These are phyloP conservation scores for Penicillium samsonianum DNA, from an alignment of 495 filamentous ascomycete genomes.

Conservation along the genomic window DNA sequence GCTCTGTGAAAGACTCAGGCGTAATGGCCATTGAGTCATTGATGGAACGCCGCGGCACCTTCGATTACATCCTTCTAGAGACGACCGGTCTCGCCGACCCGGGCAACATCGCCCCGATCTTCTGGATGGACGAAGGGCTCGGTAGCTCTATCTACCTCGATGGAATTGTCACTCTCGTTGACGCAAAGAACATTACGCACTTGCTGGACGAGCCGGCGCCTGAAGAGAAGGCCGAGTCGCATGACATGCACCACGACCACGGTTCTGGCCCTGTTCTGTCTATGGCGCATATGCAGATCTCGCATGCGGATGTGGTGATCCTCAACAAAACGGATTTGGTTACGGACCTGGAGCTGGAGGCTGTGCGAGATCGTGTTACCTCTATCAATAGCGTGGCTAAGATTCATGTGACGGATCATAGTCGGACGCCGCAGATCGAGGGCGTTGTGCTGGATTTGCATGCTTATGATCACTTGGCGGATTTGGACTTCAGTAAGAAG, in stretches of 20 bases:
- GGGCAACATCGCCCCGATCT: conserved; percentile 91
- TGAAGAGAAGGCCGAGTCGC: conserved; percentile 49
- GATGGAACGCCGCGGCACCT: conserved; percentile 91
- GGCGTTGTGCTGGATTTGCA: conserved; percentile 86
- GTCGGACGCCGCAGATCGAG: conserved; percentile 76
- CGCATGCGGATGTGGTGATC: conserved; percentile 93
- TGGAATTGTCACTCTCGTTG: conserved; percentile 93
- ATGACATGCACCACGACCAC: conserved; percentile 52
- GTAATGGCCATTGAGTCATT: conserved; percentile 92
- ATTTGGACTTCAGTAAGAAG: conserved; percentile 62
- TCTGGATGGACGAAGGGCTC: conserved; percentile 95
- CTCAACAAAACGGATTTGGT: conserved; percentile 95
- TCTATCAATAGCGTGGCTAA: conserved; percentile 90
- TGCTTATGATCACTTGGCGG: conserved; percentile 81
- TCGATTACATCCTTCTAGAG: conserved; percentile 98
- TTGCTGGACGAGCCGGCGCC: conserved; percentile 74
- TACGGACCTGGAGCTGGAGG: conserved; percentile 62
- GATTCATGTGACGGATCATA: conserved; percentile 77
- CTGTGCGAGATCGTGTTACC: conserved; percentile 63
- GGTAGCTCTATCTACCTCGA: conserved; percentile 94
- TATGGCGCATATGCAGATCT: conserved; percentile 93
- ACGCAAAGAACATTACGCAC: conserved; percentile 86
- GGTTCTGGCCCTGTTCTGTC: conserved; percentile 67
- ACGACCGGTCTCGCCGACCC: conserved; percentile 95
- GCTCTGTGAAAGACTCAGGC: conserved; percentile 93